These are phyloP conservation scores for Ulmus americana DNA, from an alignment of 331 rosid genomes.

Conservation along the genomic window DNA sequence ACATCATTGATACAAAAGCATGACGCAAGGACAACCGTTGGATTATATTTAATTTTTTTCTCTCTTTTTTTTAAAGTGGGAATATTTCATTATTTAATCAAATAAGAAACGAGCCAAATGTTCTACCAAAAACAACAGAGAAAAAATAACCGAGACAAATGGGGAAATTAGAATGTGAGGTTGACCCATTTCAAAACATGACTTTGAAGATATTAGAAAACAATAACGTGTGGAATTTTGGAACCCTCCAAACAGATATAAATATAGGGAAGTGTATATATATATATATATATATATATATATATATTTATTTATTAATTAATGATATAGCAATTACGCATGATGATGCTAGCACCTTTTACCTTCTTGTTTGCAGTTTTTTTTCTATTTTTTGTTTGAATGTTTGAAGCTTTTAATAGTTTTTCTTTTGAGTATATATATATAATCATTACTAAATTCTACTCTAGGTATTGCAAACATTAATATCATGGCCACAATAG, in stretches of 20 bases:
- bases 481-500: too few species aligned
- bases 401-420: neutral
- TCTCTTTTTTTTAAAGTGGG: too few species aligned
- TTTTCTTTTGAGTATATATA: neutral
- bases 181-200: neutral
- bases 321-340: conserved; percentile 18
- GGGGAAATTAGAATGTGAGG: neutral
- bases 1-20: conserved; percentile 46
- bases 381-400: neutral
- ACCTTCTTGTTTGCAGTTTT: neutral
- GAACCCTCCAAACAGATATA: neutral
- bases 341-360: conserved; percentile 24
- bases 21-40: conserved; percentile 25
- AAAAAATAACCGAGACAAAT: neutral
- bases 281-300: too few species aligned
- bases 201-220: neutral
- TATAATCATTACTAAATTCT: too few species aligned
- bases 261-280: too few species aligned
- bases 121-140: too few species aligned
- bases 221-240: conserved; percentile 19
- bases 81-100: too few species aligned
- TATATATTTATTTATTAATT: too few species aligned
- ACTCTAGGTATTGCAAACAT: too few species aligned
- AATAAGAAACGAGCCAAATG: too few species aligned
- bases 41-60: too few species aligned